These are phyloP conservation scores for Tulasnella sp. DNA, from an alignment of 768 basidiomycete species.

Conservation along the genomic window DNA sequence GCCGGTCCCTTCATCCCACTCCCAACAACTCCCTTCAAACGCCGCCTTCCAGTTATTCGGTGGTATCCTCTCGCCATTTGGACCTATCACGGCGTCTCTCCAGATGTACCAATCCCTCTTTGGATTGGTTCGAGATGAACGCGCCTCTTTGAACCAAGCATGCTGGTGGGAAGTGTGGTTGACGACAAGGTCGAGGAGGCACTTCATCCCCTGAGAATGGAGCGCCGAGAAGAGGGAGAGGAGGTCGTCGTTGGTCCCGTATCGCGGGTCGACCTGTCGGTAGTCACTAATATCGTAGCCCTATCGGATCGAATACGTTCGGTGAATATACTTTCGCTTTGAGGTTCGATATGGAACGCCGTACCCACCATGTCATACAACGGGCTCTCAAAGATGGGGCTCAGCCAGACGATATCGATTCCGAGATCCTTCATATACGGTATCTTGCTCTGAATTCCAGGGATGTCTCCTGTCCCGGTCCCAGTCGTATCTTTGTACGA, in stretches of 20 bases:
- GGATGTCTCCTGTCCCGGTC: conserved; percentile 59
- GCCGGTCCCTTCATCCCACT: conserved; percentile 49
- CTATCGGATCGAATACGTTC: no score
- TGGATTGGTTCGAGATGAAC: conserved; percentile 38
- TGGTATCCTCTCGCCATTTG: conserved; percentile 42
- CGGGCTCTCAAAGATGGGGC: conserved; percentile 59
- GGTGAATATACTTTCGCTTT: no score
- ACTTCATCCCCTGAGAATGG: conserved; percentile 57
- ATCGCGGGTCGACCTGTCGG: conserved; percentile 49
- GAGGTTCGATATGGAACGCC: conserved; percentile 38
- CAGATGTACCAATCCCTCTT: conserved; percentile 74
- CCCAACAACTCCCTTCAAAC: conserved; percentile 60
- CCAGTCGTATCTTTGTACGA: conserved; percentile 66
- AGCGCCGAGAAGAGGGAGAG: conserved; percentile 28
- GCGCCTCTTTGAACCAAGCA: conserved; percentile 58
- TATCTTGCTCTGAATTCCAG: conserved; percentile 51
- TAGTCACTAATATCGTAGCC: conserved; percentile 51
- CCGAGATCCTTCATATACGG: conserved; percentile 62
- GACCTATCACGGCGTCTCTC: conserved; percentile 47
- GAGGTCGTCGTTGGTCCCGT: conserved; percentile 46
- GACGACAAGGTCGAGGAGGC: conserved; percentile 72
- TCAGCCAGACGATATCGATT: conserved; percentile 58
- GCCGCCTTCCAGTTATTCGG: conserved; percentile 67
- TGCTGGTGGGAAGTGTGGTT: conserved; percentile 69
- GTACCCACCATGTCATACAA: conserved; percentile 52